Evolutionary conservation across 2,329 filamentous ascomycete genomes (phyloP).

Genomic region (Cucurbitaria berberidis): DNA sequence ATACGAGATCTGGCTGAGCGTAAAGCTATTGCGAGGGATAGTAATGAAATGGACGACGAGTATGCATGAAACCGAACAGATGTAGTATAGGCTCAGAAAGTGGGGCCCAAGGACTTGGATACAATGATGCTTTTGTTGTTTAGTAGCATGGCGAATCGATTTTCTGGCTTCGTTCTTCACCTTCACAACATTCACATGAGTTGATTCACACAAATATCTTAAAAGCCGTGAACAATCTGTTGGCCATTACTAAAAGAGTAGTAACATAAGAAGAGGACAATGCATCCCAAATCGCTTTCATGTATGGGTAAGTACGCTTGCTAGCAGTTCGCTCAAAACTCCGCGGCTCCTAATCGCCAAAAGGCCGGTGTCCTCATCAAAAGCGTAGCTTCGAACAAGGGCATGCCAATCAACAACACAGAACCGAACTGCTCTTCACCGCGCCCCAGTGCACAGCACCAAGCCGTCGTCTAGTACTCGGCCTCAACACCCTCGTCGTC

Average conservation of each 20-base stretch:
- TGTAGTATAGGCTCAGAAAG: not conserved
- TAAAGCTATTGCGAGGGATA: conserved; percentile 66
- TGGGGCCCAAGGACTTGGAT: not conserved
- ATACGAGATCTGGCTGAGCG: conserved; percentile 84
- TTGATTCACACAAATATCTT: not conserved
- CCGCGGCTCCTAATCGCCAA: conserved; percentile 27
- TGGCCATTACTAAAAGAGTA: conserved; percentile 38
- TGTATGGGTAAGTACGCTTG: conserved; percentile 21
- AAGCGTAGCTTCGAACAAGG: conserved; percentile 27
- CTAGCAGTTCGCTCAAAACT: conserved; percentile 26
- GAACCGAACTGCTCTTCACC: conserved; percentile 27
- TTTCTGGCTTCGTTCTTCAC: not conserved
- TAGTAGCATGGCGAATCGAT: not conserved
- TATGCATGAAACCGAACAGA: conserved; percentile 5
- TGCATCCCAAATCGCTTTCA: conserved; percentile 33
- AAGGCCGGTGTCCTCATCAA: conserved; percentile 22
- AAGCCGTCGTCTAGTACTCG: conserved; percentile 74
- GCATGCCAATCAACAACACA: conserved; percentile 37
- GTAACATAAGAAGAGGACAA: conserved; percentile 37
- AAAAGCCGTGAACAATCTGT: conserved; percentile 24
- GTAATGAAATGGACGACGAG: conserved; percentile 32
- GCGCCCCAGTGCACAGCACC: conserved; percentile 23
- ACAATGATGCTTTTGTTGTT: not conserved
- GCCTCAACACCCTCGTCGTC: conserved; percentile 83
- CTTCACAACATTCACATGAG: not conserved